Base-by-base conservation (phyloP, 768 basidiomycete genomes). In the Suillus hirtellus region DNA sequence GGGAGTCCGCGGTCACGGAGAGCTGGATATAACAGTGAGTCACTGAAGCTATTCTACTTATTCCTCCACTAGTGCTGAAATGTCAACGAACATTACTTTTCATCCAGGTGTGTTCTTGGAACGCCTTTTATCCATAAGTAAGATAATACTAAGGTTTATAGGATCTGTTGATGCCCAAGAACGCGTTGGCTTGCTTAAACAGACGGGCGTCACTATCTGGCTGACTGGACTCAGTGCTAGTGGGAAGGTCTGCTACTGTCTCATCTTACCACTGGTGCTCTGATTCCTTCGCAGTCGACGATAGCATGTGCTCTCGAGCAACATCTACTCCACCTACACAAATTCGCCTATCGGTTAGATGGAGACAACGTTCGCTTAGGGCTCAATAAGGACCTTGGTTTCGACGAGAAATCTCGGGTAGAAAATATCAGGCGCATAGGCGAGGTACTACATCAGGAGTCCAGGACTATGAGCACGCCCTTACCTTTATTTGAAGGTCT, bases 351-450 rank as follows among this genome's bases (percentile, higher is more conserved):
- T 76, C 88, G 96, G 31, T 84, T 99, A 42, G 97, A 99, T 70
- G 97, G 97, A 3, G 97, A 99, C 79, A 96, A 95, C 73, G 81
- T 99, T 61, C 88, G 97, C 65, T 94, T 96, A 70, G 97, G 97
- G 9, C 80, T 99, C 59, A 99, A 99, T 83, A 98, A 92, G 78
- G 95, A 97, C 72, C 88, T 98, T 46, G 93, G 94, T 4, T 98
- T 98, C 70, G 90, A 93, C 68, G 93, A 95, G 71, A 88, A 86
- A 71, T 95, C 95, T 56, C 85, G 95, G 61, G 92, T 91, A 66
- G 93, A 97, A 77, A 96, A 99, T 78, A 99, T 99, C 72, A 89
- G 97, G 59, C 84, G 97, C 62, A 97, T 99, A 65, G 94, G 95
- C 68, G 96, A 99, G 88, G 95, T 93, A 68, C 60, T 12, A 21